Percentiles rank a stretch among this genome's conserved stretches.
phyloP scores from a whole-genome alignment of 305 asterid species.

The Solanum hybrid region DNA sequence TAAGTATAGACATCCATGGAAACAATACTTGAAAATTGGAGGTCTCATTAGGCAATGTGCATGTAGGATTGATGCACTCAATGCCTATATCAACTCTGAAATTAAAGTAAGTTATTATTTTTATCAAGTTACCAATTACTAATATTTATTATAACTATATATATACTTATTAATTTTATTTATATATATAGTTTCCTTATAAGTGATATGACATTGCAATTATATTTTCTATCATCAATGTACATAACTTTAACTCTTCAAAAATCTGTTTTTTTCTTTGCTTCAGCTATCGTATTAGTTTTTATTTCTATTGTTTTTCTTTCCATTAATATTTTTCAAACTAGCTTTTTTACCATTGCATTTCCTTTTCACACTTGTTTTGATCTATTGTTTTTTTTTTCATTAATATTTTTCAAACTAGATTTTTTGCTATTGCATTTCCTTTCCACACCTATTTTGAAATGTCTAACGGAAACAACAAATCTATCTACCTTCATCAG shows the following conservation, averaged over 20 bases:
- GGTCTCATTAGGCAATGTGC: slow-evolving; percentile 54
- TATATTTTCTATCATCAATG: too few relatives aligned
- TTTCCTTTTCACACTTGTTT: not conserved
- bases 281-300: not conserved
- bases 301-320: not conserved
- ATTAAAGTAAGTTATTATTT: slow-evolving; percentile 24
- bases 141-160: not conserved
- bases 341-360: not conserved
- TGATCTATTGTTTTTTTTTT: not conserved
- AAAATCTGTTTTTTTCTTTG: not conserved
- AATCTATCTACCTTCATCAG: not conserved
- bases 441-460: too few relatives aligned
- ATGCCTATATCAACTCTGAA: slow-evolving; percentile 33
- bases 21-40: slow-evolving; percentile 57
- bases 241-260: not conserved
- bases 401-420: too few relatives aligned
- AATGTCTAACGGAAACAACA: not conserved
- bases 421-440: not conserved
- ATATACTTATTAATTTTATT: not conserved
- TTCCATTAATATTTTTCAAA: not conserved
- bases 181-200: not conserved
- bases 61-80: slow-evolving; percentile 45
- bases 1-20: slow-evolving; percentile 75
- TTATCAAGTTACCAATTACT: not conserved
- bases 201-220: not conserved